These are phyloP conservation scores for Takashimella tepidaria DNA, from an alignment of 1,284 basidiomycete species.

Conservation along the genomic window DNA sequence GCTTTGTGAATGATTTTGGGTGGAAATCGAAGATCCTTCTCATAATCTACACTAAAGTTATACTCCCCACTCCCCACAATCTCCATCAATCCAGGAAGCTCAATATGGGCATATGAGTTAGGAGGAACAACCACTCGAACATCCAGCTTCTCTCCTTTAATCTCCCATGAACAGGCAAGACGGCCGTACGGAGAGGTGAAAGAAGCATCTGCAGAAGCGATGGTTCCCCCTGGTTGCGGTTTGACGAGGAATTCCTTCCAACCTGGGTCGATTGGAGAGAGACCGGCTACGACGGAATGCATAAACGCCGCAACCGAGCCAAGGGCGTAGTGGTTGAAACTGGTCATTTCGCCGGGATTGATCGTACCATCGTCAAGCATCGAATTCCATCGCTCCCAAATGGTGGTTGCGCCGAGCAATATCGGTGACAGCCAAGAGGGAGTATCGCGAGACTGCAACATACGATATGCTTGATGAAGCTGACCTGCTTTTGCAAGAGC, in stretches of 20 bases:
- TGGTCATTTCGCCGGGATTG: conserved; percentile 25
- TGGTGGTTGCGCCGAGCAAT: conserved; percentile 22
- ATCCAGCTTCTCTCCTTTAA: conserved; percentile 6
- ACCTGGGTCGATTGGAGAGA: conserved; percentile 11
- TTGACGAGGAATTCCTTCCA: conserved; percentile 13
- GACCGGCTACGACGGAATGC: conserved; percentile 16
- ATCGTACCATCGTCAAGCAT: conserved; percentile 21
- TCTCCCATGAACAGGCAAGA: conserved; percentile 6
- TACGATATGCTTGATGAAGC: conserved; percentile 22
- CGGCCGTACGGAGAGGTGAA: conserved; percentile 7
- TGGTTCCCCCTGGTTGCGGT: conserved; percentile 17
- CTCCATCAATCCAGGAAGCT: conserved; percentile 8
- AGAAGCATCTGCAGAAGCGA: conserved; percentile 10
- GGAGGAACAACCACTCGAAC: conserved; percentile 13
- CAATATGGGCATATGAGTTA: conserved; percentile 4
- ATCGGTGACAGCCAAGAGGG: conserved; percentile 28
- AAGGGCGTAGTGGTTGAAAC: conserved; percentile 23
- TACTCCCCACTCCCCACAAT: conserved; percentile 9
- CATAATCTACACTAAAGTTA: not conserved
- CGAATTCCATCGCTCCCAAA: conserved; percentile 26
- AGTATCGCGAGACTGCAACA: conserved; percentile 20
- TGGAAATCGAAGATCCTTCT: not conserved
- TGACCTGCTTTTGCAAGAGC: conserved; percentile 14
- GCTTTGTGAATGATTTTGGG: not conserved
- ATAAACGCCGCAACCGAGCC: conserved; percentile 17